Evolutionary conservation across 257 asterid genomes (phyloP).

Genomic region (Echites panduratus): DNA sequence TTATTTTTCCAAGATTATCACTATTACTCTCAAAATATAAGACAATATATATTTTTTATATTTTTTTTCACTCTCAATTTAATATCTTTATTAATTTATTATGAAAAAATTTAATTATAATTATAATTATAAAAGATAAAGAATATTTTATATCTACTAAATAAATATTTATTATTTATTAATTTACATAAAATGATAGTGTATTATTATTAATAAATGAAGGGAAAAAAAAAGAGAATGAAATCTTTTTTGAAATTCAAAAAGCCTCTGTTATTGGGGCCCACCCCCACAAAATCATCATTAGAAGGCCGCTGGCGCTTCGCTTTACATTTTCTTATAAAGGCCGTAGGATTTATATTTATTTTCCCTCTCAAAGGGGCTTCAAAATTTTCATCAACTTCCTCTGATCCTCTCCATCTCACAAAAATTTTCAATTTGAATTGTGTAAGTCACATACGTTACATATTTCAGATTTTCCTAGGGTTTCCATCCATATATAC

Average conservation of each 20-base stretch:
- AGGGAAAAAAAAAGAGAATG: neutral
- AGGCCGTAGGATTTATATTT: neutral
- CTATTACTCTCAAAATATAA: too few relatives aligned
- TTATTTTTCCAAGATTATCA: too few relatives aligned
- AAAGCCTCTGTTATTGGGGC: slow-evolving; percentile 11
- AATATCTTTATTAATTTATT: too few relatives aligned
- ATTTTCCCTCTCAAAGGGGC: slow-evolving; percentile 21
- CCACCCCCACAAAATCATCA: slow-evolving; percentile 8
- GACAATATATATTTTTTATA: too few relatives aligned
- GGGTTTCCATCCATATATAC: neutral
- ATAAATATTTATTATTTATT: too few relatives aligned
- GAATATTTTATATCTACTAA: too few relatives aligned
- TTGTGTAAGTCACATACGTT: slow-evolving; percentile 6
- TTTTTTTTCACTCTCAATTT: too few relatives aligned
- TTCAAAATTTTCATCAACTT: neutral
- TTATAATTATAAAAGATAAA: too few relatives aligned
- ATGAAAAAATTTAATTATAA: too few relatives aligned
- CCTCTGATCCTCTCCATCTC: neutral
- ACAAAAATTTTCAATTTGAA: neutral
- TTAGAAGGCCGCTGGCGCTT: slow-evolving; percentile 1
- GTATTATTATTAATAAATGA: too few relatives aligned
- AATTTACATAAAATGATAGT: too few relatives aligned
- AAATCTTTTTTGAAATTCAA: slow-evolving; percentile 36
- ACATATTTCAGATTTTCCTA: neutral
- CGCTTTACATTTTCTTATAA: neutral